phyloP scores from a whole-genome alignment of 441 rosid species.

The Geranium incanum region DNA sequence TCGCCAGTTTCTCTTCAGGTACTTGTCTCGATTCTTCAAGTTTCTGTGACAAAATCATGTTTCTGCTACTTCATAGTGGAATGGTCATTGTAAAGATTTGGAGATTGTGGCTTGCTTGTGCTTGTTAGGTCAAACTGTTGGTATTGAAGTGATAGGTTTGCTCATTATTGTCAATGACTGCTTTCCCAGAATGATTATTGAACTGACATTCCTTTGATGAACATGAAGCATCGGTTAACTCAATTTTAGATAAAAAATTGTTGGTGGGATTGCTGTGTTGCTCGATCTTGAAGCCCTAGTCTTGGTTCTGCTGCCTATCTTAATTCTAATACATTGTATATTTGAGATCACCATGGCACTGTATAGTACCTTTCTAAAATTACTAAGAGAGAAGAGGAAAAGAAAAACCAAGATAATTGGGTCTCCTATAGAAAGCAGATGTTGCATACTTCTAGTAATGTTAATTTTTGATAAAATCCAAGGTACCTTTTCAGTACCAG shows the following conservation, averaged over 20 bases:
- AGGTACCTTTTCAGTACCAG: not conserved
- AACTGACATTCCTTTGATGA: not conserved
- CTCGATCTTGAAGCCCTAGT: not conserved
- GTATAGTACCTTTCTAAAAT: not conserved
- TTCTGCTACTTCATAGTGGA: not conserved
- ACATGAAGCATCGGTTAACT: not conserved
- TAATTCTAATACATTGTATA: not conserved
- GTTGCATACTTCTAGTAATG: not conserved
- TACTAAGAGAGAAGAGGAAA: not conserved
- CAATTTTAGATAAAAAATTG: not conserved
- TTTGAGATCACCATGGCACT: not conserved
- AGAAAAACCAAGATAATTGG: not conserved
- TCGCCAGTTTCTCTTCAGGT: constrained; percentile 96
- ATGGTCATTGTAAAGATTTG: not conserved
- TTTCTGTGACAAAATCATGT: not conserved
- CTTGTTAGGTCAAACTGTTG: not conserved
- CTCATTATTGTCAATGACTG: not conserved
- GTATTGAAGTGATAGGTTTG: not conserved
- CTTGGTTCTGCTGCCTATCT: not conserved
- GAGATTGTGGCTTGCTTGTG: not conserved
- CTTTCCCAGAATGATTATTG: not conserved
- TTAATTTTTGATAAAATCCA: not conserved
- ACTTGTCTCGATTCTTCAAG: constrained; percentile 3
- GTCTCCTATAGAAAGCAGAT: not conserved
- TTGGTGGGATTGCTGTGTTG: not conserved